Evolutionary conservation across 2,329 filamentous ascomycete genomes (phyloP).

Genomic region (Penicillium thymicola): DNA sequence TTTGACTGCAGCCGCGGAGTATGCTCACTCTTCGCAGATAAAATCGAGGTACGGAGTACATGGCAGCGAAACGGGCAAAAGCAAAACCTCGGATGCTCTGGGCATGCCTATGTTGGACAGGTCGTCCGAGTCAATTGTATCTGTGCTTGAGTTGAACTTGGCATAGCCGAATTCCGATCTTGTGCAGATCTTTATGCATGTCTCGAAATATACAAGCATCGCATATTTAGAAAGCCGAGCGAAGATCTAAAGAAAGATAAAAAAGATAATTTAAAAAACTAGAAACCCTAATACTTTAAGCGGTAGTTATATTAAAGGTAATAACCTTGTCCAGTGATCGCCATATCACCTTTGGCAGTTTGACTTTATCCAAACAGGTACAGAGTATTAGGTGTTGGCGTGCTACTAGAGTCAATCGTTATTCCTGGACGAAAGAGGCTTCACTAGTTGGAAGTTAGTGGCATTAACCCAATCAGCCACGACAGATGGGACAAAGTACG

Average conservation of each 20-base stretch:
- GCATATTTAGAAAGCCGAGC: background rate
- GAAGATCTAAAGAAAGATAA: too few species aligned
- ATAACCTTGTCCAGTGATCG: background rate
- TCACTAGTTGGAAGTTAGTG: background rate
- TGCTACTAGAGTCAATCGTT: background rate
- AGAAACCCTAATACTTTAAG: too few species aligned
- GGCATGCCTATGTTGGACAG: background rate
- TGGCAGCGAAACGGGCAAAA: background rate
- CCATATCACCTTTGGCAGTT: background rate
- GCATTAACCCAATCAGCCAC: background rate
- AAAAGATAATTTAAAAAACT: too few species aligned
- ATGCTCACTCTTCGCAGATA: background rate
- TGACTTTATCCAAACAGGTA: background rate
- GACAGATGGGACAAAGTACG: background rate
- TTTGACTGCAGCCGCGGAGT: too few species aligned
- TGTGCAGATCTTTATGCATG: slow-evolving; percentile 7
- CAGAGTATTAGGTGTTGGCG: background rate
- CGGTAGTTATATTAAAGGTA: background rate
- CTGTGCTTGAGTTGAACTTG: background rate
- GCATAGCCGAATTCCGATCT: slow-evolving; percentile 3
- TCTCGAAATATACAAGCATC: background rate
- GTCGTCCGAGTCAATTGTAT: background rate
- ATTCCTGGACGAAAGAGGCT: background rate
- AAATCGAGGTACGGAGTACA: background rate
- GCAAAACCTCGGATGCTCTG: background rate